Conservation (phyloP, 2,329 filamentous ascomycete genomes). For the Stagonosporopsis vannaccii region DNA sequence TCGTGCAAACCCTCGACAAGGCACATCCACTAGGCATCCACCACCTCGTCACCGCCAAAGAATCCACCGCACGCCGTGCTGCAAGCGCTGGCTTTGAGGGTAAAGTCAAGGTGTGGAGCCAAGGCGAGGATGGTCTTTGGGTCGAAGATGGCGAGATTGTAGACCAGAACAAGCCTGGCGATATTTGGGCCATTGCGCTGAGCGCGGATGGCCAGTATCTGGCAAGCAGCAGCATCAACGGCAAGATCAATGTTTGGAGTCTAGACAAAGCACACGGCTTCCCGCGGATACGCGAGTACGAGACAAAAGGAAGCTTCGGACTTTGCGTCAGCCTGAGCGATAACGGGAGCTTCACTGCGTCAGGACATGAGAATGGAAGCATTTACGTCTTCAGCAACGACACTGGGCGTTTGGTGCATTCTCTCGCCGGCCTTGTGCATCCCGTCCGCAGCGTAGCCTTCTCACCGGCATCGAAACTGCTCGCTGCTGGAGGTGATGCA, state of each 20-base stretch:
- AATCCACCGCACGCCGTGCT: slow-evolving; percentile 68
- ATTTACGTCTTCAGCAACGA: slow-evolving; percentile 97
- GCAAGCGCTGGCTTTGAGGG: slow-evolving; percentile 90
- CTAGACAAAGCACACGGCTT: slow-evolving; percentile 57
- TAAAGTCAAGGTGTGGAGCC: slow-evolving; percentile 82
- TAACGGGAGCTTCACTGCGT: slow-evolving; percentile 86
- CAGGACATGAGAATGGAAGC: slow-evolving; percentile 88
- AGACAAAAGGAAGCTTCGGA: slow-evolving; percentile 92
- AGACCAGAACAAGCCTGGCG: slow-evolving; percentile 67
- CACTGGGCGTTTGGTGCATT: slow-evolving; percentile 83
- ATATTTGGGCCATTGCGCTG: slow-evolving; percentile 87
- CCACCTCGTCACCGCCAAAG: slow-evolving; percentile 76
- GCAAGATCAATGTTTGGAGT: slow-evolving; percentile 90
- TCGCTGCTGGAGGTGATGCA: slow-evolving; percentile 90
- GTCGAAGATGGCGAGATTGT: slow-evolving; percentile 58
- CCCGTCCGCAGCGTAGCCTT: slow-evolving; percentile 87
- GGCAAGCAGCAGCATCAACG: slow-evolving; percentile 87
- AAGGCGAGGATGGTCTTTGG: slow-evolving; percentile 61
- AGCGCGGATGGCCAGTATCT: slow-evolving; percentile 84
- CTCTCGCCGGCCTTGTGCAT: slow-evolving; percentile 83
- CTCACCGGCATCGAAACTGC: slow-evolving; percentile 81
- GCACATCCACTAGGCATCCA: slow-evolving; percentile 92
- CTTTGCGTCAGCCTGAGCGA: slow-evolving; percentile 81
- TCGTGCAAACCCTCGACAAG: slow-evolving; percentile 78
- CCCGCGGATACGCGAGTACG: slow-evolving; percentile 79